Percentiles rank a stretch among this genome's conserved stretches.
These are phyloP conservation scores for Moesziomyces parantarcticus DNA, from an alignment of 1,284 basidiomycete species.

Conservation along the genomic window DNA sequence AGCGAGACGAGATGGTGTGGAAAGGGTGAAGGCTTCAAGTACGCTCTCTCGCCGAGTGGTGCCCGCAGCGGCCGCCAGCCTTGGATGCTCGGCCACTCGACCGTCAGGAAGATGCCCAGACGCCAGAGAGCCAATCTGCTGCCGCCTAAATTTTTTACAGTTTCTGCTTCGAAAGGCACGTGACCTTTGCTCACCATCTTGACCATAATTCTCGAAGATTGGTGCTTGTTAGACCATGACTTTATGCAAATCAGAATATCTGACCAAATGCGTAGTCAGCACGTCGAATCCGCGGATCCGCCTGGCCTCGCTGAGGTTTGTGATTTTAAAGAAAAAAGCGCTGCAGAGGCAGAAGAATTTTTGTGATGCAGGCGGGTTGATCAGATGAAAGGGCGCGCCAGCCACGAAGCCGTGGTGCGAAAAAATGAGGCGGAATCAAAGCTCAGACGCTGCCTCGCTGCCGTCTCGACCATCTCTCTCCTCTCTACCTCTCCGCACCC, in stretches of 20 bases:
- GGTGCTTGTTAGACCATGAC: background rate
- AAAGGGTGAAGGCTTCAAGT: background rate
- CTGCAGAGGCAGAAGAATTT: background rate
- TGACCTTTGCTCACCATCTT: background rate
- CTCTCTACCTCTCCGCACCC: background rate
- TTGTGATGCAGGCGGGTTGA: background rate
- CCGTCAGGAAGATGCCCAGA: no score
- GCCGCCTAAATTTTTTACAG: slow-evolving; percentile 30
- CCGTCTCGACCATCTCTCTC: background rate
- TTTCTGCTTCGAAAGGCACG: slow-evolving; percentile 17
- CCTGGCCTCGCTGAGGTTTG: no score
- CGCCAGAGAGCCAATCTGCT: background rate
- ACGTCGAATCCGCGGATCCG: background rate
- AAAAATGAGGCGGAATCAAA: slow-evolving; percentile 4
- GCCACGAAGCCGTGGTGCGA: background rate
- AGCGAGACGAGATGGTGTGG: slow-evolving; percentile 40
- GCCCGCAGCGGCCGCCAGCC: no score
- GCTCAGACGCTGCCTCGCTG: background rate
- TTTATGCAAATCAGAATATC: background rate
- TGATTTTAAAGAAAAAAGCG: background rate
- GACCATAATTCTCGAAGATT: background rate
- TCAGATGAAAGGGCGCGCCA: no score
- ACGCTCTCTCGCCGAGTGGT: background rate
- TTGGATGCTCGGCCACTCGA: no score
- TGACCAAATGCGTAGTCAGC: background rate